phyloP scores from a whole-genome alignment of 306 rosid species.

The Sicyos baderoa region DNA sequence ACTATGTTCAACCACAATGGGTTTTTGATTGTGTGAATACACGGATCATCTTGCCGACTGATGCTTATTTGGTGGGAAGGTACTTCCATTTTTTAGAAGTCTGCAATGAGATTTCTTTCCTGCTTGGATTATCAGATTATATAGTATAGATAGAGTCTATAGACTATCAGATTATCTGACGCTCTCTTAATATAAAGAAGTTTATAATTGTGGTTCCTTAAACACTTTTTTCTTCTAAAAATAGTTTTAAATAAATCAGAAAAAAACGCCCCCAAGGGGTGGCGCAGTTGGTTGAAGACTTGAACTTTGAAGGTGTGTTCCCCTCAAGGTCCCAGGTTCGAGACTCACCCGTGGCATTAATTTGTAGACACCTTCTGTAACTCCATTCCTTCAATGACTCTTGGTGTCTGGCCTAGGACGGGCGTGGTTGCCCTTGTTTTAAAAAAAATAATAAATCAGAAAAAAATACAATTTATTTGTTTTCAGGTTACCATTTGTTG shows the following conservation, averaged over 20 bases:
- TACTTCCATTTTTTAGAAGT: slow-evolving; percentile 25
- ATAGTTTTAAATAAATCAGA: not conserved
- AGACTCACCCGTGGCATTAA: too few species aligned
- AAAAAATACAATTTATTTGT: not conserved
- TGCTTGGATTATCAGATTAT: not conserved
- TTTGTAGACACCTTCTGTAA: too few species aligned
- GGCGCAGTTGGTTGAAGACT: too few species aligned
- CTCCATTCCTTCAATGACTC: too few species aligned
- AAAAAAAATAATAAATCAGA: not conserved
- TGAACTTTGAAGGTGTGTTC: too few species aligned
- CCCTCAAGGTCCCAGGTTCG: too few species aligned
- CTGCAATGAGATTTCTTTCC: not conserved
- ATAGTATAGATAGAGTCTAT: not conserved
- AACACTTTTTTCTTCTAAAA: not conserved
- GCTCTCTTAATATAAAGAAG: not conserved
- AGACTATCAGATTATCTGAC: not conserved
- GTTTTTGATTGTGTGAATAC: slow-evolving; percentile 78
- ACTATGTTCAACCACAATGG: slow-evolving; percentile 97
- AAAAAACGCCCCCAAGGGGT: too few species aligned
- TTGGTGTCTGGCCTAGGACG: too few species aligned
- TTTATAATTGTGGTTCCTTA: not conserved
- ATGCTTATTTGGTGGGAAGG: slow-evolving; percentile 75
- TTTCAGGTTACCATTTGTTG: not conserved
- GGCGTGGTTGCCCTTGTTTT: too few species aligned
- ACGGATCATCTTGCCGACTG: slow-evolving; percentile 61